Evolutionary conservation across 495 filamentous ascomycete genomes (phyloP).

Genomic region (Tirmania nivea): DNA sequence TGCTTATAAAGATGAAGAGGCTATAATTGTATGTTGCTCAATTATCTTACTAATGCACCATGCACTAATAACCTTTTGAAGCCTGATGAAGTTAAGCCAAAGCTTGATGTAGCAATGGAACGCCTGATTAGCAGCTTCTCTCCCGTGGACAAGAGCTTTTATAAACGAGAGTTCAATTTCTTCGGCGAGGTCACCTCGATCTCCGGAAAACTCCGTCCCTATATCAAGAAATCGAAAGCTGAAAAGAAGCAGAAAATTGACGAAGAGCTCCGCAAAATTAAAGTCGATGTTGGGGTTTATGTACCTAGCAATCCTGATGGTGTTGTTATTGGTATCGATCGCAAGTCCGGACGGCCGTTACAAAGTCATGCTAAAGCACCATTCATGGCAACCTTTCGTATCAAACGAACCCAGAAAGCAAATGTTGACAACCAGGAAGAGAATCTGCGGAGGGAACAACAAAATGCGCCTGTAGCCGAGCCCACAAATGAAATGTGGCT

Average conservation of each 20-base stretch:
- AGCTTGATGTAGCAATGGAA: conserved; percentile 71
- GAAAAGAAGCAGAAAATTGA: conserved; percentile 99
- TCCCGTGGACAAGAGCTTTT: conserved; percentile 55
- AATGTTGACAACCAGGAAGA: conserved; percentile 26
- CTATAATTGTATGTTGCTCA: conserved; percentile 44
- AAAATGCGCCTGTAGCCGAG: conserved; percentile 16
- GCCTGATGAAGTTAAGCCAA: conserved; percentile 85
- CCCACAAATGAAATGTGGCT: conserved; percentile 84
- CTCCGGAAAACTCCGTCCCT: conserved; percentile 83
- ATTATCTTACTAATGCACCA: conserved; percentile 18
- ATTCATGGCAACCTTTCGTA: conserved; percentile 95
- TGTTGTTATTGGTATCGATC: conserved; percentile 89
- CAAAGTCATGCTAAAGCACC: conserved; percentile 96
- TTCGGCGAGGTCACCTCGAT: conserved; percentile 93
- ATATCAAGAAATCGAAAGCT: conserved; percentile 75
- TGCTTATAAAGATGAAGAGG: conserved; percentile 90
- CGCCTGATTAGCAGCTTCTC: conserved; percentile 68
- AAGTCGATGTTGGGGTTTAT: conserved; percentile 91
- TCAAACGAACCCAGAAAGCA: conserved; percentile 48
- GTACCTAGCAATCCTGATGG: conserved; percentile 93
- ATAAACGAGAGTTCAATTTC: conserved; percentile 87
- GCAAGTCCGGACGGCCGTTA: conserved; percentile 88
- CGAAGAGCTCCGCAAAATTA: conserved; percentile 89
- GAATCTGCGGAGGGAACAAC: conserved; percentile 21
- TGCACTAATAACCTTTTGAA: conserved; percentile 15